These are phyloP conservation scores for Prosopis cineraria DNA, from an alignment of 306 rosid species.

Conservation along the genomic window DNA sequence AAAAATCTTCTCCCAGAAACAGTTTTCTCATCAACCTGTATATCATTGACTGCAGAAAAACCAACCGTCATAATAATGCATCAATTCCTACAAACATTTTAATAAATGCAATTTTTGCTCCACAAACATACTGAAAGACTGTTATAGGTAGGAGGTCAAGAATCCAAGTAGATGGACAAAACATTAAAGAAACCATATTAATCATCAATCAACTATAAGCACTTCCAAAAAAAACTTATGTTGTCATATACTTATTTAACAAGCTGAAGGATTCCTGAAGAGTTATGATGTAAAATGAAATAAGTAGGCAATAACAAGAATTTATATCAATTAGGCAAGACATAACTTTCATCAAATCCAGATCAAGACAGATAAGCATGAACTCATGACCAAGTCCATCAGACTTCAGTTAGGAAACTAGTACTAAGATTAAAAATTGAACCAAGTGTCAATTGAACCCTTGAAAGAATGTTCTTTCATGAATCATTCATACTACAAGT, in stretches of 20 bases:
- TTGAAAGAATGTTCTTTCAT: background rate
- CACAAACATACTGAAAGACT: background rate
- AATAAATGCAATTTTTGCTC: background rate
- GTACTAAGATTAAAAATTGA: background rate
- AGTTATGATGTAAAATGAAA: background rate
- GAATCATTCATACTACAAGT: background rate
- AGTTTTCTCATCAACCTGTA: slow-evolving; percentile 65
- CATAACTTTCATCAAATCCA: background rate
- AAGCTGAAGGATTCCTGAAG: background rate
- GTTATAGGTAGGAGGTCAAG: background rate
- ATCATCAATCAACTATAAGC: background rate
- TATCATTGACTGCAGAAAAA: slow-evolving; percentile 50
- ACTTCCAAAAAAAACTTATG: background rate
- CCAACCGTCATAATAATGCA: background rate
- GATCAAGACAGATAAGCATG: background rate
- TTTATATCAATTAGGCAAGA: background rate
- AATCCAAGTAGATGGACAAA: background rate
- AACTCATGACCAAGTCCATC: background rate
- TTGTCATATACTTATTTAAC: background rate
- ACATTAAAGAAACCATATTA: background rate
- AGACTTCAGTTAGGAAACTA: background rate
- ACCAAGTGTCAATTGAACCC: background rate
- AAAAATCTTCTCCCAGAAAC: slow-evolving; percentile 66
- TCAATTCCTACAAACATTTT: background rate
- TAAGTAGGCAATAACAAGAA: background rate